Evolutionary conservation across 768 basidiomycete genomes (phyloP).

Genomic region (Tulasnella sp.): DNA sequence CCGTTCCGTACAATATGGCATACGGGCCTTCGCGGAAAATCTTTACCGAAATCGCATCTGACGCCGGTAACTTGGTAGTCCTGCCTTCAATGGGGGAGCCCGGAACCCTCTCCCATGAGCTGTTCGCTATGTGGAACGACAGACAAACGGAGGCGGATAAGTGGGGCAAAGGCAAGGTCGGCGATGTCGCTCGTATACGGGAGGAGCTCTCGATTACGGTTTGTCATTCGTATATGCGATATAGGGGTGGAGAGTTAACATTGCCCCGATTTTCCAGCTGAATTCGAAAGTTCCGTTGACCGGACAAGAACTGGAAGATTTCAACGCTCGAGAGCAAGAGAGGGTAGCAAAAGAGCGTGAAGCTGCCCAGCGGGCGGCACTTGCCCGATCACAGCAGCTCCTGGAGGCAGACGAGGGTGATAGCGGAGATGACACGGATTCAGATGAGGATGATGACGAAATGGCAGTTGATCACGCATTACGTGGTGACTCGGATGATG

Average conservation of each 20-base stretch:
- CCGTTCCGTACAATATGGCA: constrained; percentile 85
- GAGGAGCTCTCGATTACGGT: constrained; percentile 61
- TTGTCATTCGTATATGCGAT: constrained; percentile 23
- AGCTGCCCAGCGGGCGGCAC: constrained; percentile 74
- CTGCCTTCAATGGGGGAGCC: constrained; percentile 74
- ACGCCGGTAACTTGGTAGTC: constrained; percentile 78
- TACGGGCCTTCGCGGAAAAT: constrained; percentile 83
- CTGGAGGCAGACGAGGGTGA: constrained; percentile 85
- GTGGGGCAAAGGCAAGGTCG: constrained; percentile 87
- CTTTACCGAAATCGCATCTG: constrained; percentile 77
- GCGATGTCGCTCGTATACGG: constrained; percentile 76
- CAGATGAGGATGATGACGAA: constrained; percentile 33
- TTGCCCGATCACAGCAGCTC: constrained; percentile 69
- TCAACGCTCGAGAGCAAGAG: constrained; percentile 61
- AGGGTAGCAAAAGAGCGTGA: constrained; percentile 65
- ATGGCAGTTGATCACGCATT: constrained; percentile 15
- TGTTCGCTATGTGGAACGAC: constrained; percentile 83
- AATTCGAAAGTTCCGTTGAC: constrained; percentile 82
- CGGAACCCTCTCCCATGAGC: constrained; percentile 63
- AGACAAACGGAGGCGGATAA: constrained; percentile 70
- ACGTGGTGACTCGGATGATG: constrained; percentile 31
- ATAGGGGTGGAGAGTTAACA: background rate
- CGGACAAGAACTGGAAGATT: constrained; percentile 78
- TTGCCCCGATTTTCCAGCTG: constrained; percentile 43
- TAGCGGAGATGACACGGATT: constrained; percentile 48